phyloP scores from a whole-genome alignment of 148 eudicot genomes.

The Persicaria maculosa region DNA sequence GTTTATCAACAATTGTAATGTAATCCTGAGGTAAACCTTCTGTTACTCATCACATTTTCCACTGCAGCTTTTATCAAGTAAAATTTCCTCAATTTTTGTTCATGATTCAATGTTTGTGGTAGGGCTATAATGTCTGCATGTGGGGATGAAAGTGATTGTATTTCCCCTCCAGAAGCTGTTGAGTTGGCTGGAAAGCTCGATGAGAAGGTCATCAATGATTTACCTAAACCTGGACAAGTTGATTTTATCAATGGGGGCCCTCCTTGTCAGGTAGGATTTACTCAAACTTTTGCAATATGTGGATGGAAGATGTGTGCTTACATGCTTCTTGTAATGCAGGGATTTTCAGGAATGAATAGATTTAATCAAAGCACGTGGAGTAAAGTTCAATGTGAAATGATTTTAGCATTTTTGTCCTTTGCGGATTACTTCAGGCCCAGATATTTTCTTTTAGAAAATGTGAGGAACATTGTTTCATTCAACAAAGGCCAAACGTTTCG shows the following conservation, averaged over 20 bases:
- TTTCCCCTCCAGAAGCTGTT: conserved; percentile 77
- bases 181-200: conserved; percentile 64
- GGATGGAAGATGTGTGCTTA: background rate
- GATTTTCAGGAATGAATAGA: conserved; percentile 88
- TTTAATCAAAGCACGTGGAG: conserved; percentile 82
- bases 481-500: conserved; percentile 88
- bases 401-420: conserved; percentile 70
- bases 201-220: conserved; percentile 38
- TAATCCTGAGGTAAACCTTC: conserved; percentile 61
- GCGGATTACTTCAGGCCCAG: conserved; percentile 76
- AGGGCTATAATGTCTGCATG: conserved; percentile 78
- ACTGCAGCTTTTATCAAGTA: background rate
- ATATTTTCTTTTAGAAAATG: conserved; percentile 77
- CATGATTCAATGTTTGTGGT: conserved; percentile 11
- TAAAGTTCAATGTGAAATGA: conserved; percentile 89
- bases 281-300: background rate
- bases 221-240: conserved; percentile 87
- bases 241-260: conserved; percentile 99
- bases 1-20: conserved; percentile 85
- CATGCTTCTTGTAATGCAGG: conserved; percentile 30
- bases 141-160: conserved; percentile 74
- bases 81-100: background rate
- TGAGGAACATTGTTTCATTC: conserved; percentile 77
- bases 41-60: background rate
- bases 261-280: conserved; percentile 73